Evolutionary conservation across 2,329 filamentous ascomycete genomes (phyloP).

Genomic region (Geosmithia putterillii): DNA sequence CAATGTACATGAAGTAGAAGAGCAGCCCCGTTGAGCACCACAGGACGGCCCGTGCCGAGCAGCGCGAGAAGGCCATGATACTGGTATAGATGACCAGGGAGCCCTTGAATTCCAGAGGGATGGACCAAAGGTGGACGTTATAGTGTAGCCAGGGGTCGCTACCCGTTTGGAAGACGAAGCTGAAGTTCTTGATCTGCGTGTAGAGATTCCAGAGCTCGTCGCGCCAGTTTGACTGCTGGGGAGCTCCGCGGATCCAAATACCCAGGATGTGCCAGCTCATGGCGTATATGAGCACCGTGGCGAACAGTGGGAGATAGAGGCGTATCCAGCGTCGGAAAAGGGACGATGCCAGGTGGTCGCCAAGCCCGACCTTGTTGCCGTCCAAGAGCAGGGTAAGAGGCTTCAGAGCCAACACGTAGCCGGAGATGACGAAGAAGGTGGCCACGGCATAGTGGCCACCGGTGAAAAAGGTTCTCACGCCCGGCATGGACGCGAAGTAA

Average conservation of each 20-base stretch:
- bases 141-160: conserved; percentile 37
- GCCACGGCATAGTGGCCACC: conserved; percentile 50
- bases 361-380: conserved; percentile 25
- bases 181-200: conserved; percentile 54
- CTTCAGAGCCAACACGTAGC: conserved; percentile 42
- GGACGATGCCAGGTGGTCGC: conserved; percentile 31
- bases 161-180: conserved; percentile 49
- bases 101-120: conserved; percentile 50
- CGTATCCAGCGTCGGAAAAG: conserved; percentile 37
- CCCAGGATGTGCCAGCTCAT: conserved; percentile 40
- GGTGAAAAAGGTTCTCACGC: conserved; percentile 45
- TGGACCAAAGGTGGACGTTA: conserved; percentile 51
- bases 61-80: conserved; percentile 42
- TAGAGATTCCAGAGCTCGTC: conserved; percentile 39
- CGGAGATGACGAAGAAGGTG: conserved; percentile 45
- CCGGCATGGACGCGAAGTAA: conserved; percentile 39
- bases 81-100: conserved; percentile 51
- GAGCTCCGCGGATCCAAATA: conserved; percentile 25
- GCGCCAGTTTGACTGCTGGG: conserved; percentile 24
- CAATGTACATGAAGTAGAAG: conserved; percentile 55
- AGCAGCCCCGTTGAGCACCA: conserved; percentile 39
- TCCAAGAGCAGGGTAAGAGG: conserved; percentile 31
- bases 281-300: conserved; percentile 36
- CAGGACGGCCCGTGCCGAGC: conserved; percentile 40
- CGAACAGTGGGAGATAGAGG: conserved; percentile 32